A percentile compares a stretch with the other conserved stretches of the same genome.
phyloP scores from a whole-genome alignment of 23 red algal species.

The Agarophyton chilense region DNA sequence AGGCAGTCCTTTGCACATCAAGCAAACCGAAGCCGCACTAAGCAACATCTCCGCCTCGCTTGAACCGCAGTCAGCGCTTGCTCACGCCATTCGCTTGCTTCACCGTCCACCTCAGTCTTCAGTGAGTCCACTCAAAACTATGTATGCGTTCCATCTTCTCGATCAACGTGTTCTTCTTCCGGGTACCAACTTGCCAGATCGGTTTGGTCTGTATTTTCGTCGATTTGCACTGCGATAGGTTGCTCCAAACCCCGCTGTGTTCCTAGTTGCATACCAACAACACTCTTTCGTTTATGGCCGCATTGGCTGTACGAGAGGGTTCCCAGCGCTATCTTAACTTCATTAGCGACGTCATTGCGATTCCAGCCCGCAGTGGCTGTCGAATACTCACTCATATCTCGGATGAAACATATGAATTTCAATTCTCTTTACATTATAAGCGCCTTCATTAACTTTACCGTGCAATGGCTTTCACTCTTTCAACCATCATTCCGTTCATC shows the following conservation, averaged over 20 bases:
- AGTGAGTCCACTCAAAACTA: not conserved
- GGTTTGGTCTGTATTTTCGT: too few species aligned
- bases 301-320: slow-evolving; percentile 49
- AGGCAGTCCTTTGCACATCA: not conserved
- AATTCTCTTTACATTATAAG: not conserved
- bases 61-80: not conserved
- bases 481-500: slow-evolving; percentile 29
- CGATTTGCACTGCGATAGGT: too few species aligned
- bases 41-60: not conserved
- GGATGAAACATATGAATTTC: slow-evolving; percentile 41
- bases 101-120: too few species aligned
- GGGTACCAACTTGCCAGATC: not conserved
- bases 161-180: slow-evolving; percentile 5
- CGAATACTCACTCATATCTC: slow-evolving; percentile 27
- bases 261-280: slow-evolving; percentile 35
- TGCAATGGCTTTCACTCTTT: slow-evolving; percentile 52
- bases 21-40: not conserved
- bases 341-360: slow-evolving; percentile 26
- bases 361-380: too few species aligned
- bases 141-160: slow-evolving; percentile 17
- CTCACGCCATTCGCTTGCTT: slow-evolving; percentile 1
- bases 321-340: slow-evolving; percentile 31
- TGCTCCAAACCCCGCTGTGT: too few species aligned
- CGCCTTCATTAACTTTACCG: too few species aligned
- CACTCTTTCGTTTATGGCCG: slow-evolving; percentile 16